Conservation (phyloP, 352 stramenopile genomes). For the Phytophthora pinifolia region DNA sequence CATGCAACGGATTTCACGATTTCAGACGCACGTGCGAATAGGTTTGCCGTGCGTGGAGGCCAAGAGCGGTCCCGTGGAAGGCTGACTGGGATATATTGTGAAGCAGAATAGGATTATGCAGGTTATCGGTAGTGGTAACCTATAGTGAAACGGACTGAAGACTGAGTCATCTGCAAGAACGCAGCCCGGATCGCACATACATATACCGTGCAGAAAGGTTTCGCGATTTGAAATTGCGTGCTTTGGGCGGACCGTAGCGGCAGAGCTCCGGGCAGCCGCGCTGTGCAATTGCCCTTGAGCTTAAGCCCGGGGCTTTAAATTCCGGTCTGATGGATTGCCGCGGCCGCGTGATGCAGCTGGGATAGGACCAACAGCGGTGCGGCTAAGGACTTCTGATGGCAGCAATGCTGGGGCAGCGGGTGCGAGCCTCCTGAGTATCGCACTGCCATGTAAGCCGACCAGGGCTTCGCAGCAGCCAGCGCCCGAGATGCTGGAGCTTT, state of each 20-base stretch:
- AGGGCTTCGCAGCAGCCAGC: constrained; percentile 1
- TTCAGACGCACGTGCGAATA: constrained; percentile 10
- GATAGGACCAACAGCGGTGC: too few relatives aligned
- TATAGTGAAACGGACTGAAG: constrained; percentile 3
- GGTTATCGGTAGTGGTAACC: neutral
- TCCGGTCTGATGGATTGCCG: too few relatives aligned
- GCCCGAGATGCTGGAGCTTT: constrained; percentile 1
- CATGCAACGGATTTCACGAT: constrained; percentile 6
- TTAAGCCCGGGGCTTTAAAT: too few relatives aligned
- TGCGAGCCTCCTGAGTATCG: neutral
- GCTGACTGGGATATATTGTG: neutral
- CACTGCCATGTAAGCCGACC: neutral
- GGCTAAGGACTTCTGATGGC: too few relatives aligned
- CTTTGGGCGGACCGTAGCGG: neutral
- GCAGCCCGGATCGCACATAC: constrained; percentile 4
- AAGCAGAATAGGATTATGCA: neutral
- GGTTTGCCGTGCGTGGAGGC: constrained; percentile 15
- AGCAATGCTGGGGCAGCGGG: too few relatives aligned
- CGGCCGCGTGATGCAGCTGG: too few relatives aligned
- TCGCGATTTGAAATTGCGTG: constrained; percentile 32
- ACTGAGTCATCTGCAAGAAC: neutral
- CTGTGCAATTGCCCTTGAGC: too few relatives aligned
- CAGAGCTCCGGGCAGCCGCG: too few relatives aligned
- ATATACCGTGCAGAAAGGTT: constrained; percentile 13
- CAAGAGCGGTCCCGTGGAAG: constrained; percentile 9